Evolutionary conservation across 1,284 basidiomycete genomes (phyloP).

Genomic region (Irpex sp.): DNA sequence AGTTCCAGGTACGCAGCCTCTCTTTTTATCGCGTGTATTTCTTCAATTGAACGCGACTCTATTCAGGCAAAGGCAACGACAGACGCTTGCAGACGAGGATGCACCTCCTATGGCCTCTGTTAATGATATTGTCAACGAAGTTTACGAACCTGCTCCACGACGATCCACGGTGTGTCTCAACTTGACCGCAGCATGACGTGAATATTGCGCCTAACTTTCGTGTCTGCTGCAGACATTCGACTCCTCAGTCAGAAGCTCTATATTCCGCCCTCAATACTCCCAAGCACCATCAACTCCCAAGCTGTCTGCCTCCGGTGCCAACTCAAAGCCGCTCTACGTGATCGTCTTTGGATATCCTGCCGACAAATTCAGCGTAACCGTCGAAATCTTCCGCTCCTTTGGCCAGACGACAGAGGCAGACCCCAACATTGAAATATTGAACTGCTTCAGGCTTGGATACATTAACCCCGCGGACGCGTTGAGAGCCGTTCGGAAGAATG

Average conservation of each 20-base stretch:
- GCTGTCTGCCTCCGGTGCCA: constrained; percentile 22
- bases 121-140: constrained; percentile 65
- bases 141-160: constrained; percentile 39
- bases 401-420: constrained; percentile 65
- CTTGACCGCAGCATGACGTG: constrained; percentile 4
- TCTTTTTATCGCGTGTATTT: not conserved
- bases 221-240: constrained; percentile 23
- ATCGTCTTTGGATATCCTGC: constrained; percentile 75
- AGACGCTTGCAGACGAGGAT: constrained; percentile 63
- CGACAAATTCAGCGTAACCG: constrained; percentile 65
- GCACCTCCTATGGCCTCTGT: constrained; percentile 70
- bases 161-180: constrained; percentile 40
- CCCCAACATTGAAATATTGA: constrained; percentile 55
- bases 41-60: not conserved
- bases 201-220: constrained; percentile 23
- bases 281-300: constrained; percentile 29
- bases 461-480: constrained; percentile 65
- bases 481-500: constrained; percentile 73
- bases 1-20: constrained; percentile 47
- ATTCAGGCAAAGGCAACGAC: constrained; percentile 44
- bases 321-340: constrained; percentile 45
- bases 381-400: constrained; percentile 68
- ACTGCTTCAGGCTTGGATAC: constrained; percentile 74
- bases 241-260: constrained; percentile 21
- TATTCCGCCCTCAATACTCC: constrained; percentile 22